These are phyloP conservation scores for sorghum (Sorghum bicolor) DNA, from an alignment of 176 grass and related monocot species.

Conservation along the genomic window DNA sequence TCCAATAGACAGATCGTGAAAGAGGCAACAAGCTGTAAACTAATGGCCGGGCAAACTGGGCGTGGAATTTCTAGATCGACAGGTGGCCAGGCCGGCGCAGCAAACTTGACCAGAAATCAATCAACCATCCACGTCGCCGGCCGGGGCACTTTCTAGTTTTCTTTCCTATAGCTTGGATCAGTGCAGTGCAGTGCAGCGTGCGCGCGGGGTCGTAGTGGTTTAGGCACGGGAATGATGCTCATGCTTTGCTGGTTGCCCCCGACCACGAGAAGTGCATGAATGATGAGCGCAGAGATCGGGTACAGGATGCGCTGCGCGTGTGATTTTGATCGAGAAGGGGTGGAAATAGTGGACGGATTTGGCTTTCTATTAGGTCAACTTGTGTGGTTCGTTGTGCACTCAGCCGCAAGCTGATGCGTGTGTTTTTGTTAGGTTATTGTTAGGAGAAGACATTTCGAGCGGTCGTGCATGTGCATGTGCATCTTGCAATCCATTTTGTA, in stretches of 20 bases:
- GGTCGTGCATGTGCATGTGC: not conserved
- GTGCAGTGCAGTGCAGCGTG: not conserved
- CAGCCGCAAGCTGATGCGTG: not conserved
- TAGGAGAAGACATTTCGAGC: not conserved
- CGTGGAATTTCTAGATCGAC: not conserved
- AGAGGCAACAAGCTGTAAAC: not conserved
- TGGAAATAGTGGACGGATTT: not conserved
- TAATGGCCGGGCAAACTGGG: not conserved
- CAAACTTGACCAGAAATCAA: not conserved
- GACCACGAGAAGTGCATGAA: not conserved
- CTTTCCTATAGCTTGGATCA: not conserved
- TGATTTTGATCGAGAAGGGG: not conserved
- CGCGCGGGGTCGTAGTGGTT: not conserved
- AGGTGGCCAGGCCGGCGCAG: not conserved
- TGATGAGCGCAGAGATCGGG: not conserved
- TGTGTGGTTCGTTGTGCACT: not conserved
- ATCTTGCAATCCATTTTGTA: too few relatives aligned
- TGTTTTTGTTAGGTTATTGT: not conserved
- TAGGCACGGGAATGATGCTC: slow-evolving; percentile 21
- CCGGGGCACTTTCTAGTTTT: not conserved
- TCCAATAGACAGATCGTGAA: not conserved
- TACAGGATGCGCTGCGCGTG: not conserved
- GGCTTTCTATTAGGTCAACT: not conserved
- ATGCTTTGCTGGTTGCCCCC: slow-evolving; percentile 6
- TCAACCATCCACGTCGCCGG: not conserved